Evolutionary conservation across 805 yeast species (phyloP).

Genomic region (Hanseniaspora lindneri): DNA sequence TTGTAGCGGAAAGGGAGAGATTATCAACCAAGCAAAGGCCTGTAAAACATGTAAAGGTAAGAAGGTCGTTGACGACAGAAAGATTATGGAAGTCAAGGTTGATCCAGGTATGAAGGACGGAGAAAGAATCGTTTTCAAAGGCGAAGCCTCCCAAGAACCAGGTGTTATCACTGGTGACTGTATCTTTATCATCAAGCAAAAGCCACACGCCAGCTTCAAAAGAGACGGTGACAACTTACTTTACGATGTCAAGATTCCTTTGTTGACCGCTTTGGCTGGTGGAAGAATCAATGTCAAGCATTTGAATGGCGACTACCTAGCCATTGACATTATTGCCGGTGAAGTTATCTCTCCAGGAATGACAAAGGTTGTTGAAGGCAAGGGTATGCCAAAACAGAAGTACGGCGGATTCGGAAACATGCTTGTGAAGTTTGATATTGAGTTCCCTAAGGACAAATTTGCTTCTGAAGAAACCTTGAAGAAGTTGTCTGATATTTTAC

Average conservation of each 20-base stretch:
- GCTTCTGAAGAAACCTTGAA: slow-evolving; percentile 64
- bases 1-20: slow-evolving; percentile 88
- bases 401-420: slow-evolving; percentile 82
- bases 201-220: slow-evolving; percentile 67
- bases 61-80: slow-evolving; percentile 76
- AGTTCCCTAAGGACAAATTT: slow-evolving; percentile 72
- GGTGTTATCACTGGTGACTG: slow-evolving; percentile 94
- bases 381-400: slow-evolving; percentile 91
- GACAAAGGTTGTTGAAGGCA: slow-evolving; percentile 70
- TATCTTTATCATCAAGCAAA: slow-evolving; percentile 79
- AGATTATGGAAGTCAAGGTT: slow-evolving; percentile 84
- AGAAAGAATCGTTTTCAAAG: slow-evolving; percentile 77
- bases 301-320: slow-evolving; percentile 81
- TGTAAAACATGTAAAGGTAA: slow-evolving; percentile 83
- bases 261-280: slow-evolving; percentile 91
- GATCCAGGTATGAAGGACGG: slow-evolving; percentile 97
- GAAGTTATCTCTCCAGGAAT: slow-evolving; percentile 81
- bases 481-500: slow-evolving; percentile 63
- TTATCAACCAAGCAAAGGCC: slow-evolving; percentile 72
- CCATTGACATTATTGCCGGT: slow-evolving; percentile 75
- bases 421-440: slow-evolving; percentile 71
- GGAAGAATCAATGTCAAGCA: slow-evolving; percentile 83
- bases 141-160: slow-evolving; percentile 97
- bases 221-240: slow-evolving; percentile 83
- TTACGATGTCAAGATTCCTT: slow-evolving; percentile 77